Evolutionary conservation across 345 rosid species (phyloP), one percentile per base, ranked within the genome.

Genomic region (Syzygium aqueum): DNA sequence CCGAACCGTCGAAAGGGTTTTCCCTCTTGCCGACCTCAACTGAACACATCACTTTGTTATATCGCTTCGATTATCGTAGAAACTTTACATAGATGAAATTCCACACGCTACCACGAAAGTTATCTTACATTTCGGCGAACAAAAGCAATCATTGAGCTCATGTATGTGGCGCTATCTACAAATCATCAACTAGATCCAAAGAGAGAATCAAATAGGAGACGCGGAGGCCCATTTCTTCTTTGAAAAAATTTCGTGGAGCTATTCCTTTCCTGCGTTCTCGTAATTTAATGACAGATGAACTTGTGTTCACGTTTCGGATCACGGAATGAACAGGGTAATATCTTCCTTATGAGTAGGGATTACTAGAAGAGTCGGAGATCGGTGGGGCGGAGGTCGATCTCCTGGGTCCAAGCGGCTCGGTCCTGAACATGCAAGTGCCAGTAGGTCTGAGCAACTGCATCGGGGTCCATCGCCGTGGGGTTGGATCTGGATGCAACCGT

Each of bases 381-480:
- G 59, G 97, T 91, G 9, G 97, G 95, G 50, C 96, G 97, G 85
- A 97, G 93, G 87, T 96, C 99, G 40, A 97, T 92, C 92, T 97
- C 99, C 77, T 95, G 98, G 78, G 99, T 95, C 99, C 99, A 97
- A 43, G 96, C 96, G 52, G 93, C 89, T 15, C 94, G 95, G 90
- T 96, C 95, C 89, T 97, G 99, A 56, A 92, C 94, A 86, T 97
- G 99, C 84, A 97, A 89, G 63, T 93, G 93, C 99, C 99, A 97
- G 95, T 96, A 97, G 85, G 99, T 96, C 88, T 92, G 95, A 91
- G 99, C 99, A 89, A 96, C 87, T 61, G 93, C 92, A 89, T 96
- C 97, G 1, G 99, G 99, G 92, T 97, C 97, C 99, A 95, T 92
- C 87, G 46, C 78, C 21, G 67, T 53, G 13, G 30, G 8, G 46